Base-by-base conservation (phyloP, 2,329 filamentous ascomycete species). In the Diaporthe longicolla region DNA sequence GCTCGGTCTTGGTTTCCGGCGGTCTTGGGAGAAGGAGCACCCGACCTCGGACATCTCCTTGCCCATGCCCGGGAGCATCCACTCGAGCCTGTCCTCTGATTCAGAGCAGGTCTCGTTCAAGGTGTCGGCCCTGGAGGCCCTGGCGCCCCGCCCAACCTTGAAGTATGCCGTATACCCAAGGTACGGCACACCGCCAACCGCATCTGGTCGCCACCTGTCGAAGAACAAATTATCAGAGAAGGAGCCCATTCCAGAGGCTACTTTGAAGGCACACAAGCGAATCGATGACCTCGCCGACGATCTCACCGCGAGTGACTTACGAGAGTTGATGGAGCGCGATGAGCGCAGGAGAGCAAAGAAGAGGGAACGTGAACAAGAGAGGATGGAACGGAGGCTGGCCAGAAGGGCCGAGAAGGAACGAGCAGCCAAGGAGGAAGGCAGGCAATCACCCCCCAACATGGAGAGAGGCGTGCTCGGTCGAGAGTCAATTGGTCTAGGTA, bases 301-400 rank as follows among this genome's bases (percentile, higher is more conserved):
- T 74, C 87, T 99, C 71, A 94, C 95, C 83, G 93, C 97, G 4
- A 91, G 93, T 70, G 95, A 95, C 78, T 82, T 99, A 52, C 90
- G 96, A 74, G 94, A 97, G 80, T 87, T 98, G 40, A 93, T 99
- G 90, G 97, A 99, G 79, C 88, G 97, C 74, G 97, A 99, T 80
- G 89, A 92, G 77, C 90, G 95, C 79, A 90, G 97, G 73, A 91
- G 89, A 77, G 94, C 98, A 77, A 91, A 91, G 81, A 95, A 94
- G 83, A 90, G 89, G 70, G 86, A 89, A 73, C 88, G 88, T 50
- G 93, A 96, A 29, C 90, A 91, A 76, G 91, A 94, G 76, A 90
- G 89, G 76, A 83, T 92, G 32, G 91, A 93, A 77, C 88, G 89
- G 71, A 90, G 89, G 73, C 84, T 97, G 32, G 88, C 91, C 54